phyloP scores from a whole-genome alignment of 495 filamentous ascomycete species.

The Aspergillus avenaceus region DNA sequence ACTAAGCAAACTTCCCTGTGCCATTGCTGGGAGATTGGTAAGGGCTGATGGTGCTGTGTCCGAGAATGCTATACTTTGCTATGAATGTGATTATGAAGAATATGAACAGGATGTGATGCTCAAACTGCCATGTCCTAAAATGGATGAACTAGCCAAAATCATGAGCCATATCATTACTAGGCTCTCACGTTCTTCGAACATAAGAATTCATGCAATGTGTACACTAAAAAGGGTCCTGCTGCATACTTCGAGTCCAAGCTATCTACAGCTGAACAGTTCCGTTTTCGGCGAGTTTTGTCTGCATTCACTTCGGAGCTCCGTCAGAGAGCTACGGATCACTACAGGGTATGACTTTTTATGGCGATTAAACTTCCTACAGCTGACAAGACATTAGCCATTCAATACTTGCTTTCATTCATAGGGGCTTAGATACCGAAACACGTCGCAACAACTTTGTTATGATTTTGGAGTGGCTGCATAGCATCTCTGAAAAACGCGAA shows the following conservation, averaged over 20 bases:
- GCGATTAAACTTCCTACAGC: too few species aligned
- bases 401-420: conserved; percentile 60
- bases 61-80: conserved; percentile 30
- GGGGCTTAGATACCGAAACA: conserved; percentile 38
- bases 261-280: conserved; percentile 64
- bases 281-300: conserved; percentile 74
- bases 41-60: conserved; percentile 12
- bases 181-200: conserved; percentile 55
- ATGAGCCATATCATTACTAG: conserved; percentile 53
- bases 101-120: conserved; percentile 7
- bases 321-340: conserved; percentile 79
- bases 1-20: conserved; percentile 44
- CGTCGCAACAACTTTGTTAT: conserved; percentile 61
- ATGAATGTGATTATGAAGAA: conserved; percentile 30
- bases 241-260: conserved; percentile 52
- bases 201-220: conserved; percentile 70
- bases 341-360: conserved; percentile 55
- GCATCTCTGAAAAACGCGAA: conserved; percentile 60
- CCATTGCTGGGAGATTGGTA: conserved; percentile 25
- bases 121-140: conserved; percentile 24
- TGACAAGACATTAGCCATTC: conserved; percentile 51
- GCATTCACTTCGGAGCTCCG: conserved; percentile 71
- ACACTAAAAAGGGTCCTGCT: conserved; percentile 61
- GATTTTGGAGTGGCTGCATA: conserved; percentile 64
- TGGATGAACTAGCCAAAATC: conserved; percentile 45